phyloP scores from a whole-genome alignment of 2,329 filamentous ascomycete species.

The Cyclaneusma minus region DNA sequence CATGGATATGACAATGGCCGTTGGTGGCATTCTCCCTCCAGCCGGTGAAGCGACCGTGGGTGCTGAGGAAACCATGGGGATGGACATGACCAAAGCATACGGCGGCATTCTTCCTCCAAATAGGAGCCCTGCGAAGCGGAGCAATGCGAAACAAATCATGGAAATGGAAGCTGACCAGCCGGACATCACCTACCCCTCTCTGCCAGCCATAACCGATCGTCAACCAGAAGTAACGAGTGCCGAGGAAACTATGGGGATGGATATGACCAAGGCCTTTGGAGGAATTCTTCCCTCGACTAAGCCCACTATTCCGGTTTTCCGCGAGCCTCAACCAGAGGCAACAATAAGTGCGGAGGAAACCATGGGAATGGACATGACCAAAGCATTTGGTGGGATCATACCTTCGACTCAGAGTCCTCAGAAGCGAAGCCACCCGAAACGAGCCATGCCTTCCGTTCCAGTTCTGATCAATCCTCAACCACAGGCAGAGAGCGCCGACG shows the following conservation, averaged over 20 bases:
- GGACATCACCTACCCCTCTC: conserved; percentile 29
- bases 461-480: conserved; percentile 21
- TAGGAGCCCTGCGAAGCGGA: conserved; percentile 23
- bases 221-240: no score
- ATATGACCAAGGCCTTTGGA: conserved; percentile 73
- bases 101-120: conserved; percentile 34
- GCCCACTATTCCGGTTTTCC: no score
- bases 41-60: conserved; percentile 12
- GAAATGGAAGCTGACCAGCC: conserved; percentile 39
- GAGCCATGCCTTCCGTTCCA: conserved; percentile 17
- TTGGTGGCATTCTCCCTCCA: conserved; percentile 27
- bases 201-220: no score
- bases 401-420: conserved; percentile 12
- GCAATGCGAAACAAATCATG: conserved; percentile 39
- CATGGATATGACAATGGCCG: conserved; percentile 35
- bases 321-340: no score
- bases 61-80: conserved; percentile 30
- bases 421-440: conserved; percentile 7
- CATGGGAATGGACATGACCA: conserved; percentile 40
- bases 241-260: conserved; percentile 64
- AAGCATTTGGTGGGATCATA: conserved; percentile 30
- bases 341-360: conserved; percentile 22
- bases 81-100: conserved; percentile 49
- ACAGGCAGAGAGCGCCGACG: conserved; percentile 19
- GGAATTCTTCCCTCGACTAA: conserved; percentile 50